These are phyloP conservation scores for Candida golubevii DNA, from an alignment of 805 yeast species.

Conservation along the genomic window DNA sequence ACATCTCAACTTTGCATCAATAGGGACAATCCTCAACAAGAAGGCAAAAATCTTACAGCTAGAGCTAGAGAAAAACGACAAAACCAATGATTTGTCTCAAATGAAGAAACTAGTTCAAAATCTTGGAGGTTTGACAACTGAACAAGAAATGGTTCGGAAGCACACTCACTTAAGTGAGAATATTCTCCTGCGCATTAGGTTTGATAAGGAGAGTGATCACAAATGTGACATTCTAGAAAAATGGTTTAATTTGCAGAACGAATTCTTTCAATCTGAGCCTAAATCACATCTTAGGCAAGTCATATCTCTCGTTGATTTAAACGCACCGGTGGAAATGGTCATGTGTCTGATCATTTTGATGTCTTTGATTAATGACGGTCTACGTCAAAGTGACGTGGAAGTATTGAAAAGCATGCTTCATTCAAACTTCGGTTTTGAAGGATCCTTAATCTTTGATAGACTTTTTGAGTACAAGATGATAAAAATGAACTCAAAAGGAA, in stretches of 20 bases:
- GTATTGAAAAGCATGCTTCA: constrained; percentile 50
- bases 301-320: constrained; percentile 37
- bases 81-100: constrained; percentile 32
- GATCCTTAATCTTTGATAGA: constrained; percentile 44
- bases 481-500: constrained; percentile 23
- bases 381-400: constrained; percentile 60
- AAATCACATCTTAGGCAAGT: constrained; percentile 26
- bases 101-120: constrained; percentile 70
- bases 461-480: constrained; percentile 48
- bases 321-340: constrained; percentile 37
- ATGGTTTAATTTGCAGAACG: constrained; percentile 63
- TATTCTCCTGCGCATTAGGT: constrained; percentile 46
- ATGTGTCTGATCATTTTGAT: constrained; percentile 55
- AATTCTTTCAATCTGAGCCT: constrained; percentile 47
- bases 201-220: constrained; percentile 9
- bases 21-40: constrained; percentile 68
- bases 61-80: constrained; percentile 47
- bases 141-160: constrained; percentile 63
- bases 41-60: constrained; percentile 68
- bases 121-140: constrained; percentile 59
- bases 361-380: constrained; percentile 62
- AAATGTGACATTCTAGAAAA: constrained; percentile 37
- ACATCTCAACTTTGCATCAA: constrained; percentile 70
- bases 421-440: constrained; percentile 61
- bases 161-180: constrained; percentile 75